A percentile compares a stretch with the other conserved stretches of the same genome.
phyloP scores from a whole-genome alignment of 108 stramenopile genomes.

The Fragilaria crotonensis region DNA sequence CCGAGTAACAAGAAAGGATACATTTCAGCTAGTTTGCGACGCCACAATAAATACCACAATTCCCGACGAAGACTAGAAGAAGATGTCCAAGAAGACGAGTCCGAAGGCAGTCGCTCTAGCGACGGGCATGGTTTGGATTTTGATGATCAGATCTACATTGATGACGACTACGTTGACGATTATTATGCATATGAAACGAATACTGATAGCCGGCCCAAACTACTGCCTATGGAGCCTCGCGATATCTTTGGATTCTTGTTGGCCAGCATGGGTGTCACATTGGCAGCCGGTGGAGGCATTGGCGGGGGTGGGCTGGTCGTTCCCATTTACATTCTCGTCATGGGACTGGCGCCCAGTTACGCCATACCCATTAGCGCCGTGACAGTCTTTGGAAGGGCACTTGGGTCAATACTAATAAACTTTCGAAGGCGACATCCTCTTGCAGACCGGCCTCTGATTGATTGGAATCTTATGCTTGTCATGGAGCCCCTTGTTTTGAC shows the following conservation, averaged over 20 bases:
- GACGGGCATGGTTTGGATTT: not conserved
- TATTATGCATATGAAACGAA: conserved; percentile 14
- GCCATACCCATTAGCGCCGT: conserved; percentile 91
- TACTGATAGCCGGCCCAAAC: not conserved
- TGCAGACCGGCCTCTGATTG: conserved; percentile 83
- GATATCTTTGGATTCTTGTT: conserved; percentile 70
- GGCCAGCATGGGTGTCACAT: conserved; percentile 75
- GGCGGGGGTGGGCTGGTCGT: conserved; percentile 88
- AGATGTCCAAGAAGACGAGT: not conserved
- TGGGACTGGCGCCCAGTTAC: conserved; percentile 73
- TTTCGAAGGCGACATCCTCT: conserved; percentile 81
- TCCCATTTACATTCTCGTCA: conserved; percentile 87
- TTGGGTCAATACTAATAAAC: conserved; percentile 82
- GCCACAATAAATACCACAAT: no score
- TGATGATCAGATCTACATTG: conserved; percentile 6
- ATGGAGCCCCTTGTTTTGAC: conserved; percentile 94
- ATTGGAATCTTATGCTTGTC: conserved; percentile 95
- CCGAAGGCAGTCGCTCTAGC: not conserved
- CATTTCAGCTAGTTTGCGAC: no score
- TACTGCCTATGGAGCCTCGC: conserved; percentile 40
- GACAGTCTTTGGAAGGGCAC: conserved; percentile 86
- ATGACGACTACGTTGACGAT: conserved; percentile 15
- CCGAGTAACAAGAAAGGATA: no score
- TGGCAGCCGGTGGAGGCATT: conserved; percentile 92
- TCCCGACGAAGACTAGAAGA: not conserved